Evolutionary conservation across 2,329 filamentous ascomycete species (phyloP).

Genomic region (Arachnomyces sp.): DNA sequence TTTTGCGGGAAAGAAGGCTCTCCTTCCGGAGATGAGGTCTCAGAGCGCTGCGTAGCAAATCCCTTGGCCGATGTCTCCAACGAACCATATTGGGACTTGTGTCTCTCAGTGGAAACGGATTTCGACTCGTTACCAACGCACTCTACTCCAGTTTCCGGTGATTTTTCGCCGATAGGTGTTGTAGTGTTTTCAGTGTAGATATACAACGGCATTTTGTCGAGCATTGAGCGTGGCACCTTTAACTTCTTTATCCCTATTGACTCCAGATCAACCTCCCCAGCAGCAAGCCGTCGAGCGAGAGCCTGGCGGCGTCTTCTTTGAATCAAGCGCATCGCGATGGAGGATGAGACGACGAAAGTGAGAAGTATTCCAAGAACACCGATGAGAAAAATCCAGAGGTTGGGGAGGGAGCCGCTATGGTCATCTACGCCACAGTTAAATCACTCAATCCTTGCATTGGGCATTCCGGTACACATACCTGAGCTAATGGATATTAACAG

Average conservation of each 20-base stretch:
- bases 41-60: no score
- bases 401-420: slow-evolving; percentile 45
- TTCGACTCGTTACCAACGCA: no score
- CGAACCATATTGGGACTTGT: no score
- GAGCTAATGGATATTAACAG: slow-evolving; percentile 44
- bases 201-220: slow-evolving; percentile 69
- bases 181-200: slow-evolving; percentile 49
- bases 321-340: slow-evolving; percentile 64
- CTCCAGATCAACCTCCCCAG: slow-evolving; percentile 79
- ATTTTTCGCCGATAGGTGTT: background rate
- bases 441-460: slow-evolving; percentile 41
- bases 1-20: slow-evolving; percentile 4
- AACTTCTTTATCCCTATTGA: slow-evolving; percentile 74
- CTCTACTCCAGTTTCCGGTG: background rate
- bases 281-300: slow-evolving; percentile 61
- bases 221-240: slow-evolving; percentile 61
- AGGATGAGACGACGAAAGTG: slow-evolving; percentile 58
- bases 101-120: no score
- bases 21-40: no score
- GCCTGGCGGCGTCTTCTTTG: slow-evolving; percentile 61
- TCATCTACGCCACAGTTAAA: slow-evolving; percentile 34
- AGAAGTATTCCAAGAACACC: slow-evolving; percentile 64
- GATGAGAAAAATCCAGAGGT: slow-evolving; percentile 70
- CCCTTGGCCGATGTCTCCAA: no score
- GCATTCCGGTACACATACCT: slow-evolving; percentile 22